Conservation (phyloP, 2,329 filamentous ascomycete genomes). For the Fusarium temperatum region DNA sequence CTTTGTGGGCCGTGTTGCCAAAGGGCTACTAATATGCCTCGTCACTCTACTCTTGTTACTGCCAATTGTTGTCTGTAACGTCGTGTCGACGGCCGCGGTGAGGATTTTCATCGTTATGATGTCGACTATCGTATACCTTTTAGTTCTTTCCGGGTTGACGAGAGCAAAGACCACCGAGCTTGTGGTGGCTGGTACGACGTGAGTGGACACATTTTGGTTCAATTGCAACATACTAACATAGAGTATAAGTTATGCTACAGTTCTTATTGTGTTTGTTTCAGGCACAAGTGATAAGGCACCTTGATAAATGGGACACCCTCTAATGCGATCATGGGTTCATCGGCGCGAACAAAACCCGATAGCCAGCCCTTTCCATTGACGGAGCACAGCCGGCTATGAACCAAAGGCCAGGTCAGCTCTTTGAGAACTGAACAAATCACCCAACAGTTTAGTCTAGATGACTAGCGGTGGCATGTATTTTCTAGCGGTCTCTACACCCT, state of each 20-base stretch:
- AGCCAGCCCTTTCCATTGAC: rapidly evolving
- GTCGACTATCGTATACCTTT: not conserved
- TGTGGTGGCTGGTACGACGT: not conserved
- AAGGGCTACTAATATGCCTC: not conserved
- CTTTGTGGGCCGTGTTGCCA: not conserved
- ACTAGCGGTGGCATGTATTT: rapidly evolving
- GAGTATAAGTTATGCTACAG: not conserved
- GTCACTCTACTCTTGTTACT: not conserved
- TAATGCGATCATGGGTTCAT: not conserved
- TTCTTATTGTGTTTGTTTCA: conserved; percentile 2
- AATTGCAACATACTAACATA: rapidly evolving
- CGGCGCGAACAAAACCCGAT: not conserved
- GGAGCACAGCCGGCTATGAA: no score
- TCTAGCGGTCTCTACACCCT: not conserved
- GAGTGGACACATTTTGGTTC: not conserved
- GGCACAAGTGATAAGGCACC: not conserved
- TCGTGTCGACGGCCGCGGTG: not conserved
- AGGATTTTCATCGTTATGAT: not conserved
- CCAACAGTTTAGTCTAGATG: rapidly evolving
- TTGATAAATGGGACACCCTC: not conserved
- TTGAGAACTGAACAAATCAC: not conserved
- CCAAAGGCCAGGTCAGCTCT: not conserved
- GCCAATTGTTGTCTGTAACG: conserved; percentile 1
- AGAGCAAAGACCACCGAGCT: not conserved
- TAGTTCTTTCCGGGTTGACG: not conserved